Conservation (phyloP, 768 basidiomycete species). For the Termitomyces sp. region DNA sequence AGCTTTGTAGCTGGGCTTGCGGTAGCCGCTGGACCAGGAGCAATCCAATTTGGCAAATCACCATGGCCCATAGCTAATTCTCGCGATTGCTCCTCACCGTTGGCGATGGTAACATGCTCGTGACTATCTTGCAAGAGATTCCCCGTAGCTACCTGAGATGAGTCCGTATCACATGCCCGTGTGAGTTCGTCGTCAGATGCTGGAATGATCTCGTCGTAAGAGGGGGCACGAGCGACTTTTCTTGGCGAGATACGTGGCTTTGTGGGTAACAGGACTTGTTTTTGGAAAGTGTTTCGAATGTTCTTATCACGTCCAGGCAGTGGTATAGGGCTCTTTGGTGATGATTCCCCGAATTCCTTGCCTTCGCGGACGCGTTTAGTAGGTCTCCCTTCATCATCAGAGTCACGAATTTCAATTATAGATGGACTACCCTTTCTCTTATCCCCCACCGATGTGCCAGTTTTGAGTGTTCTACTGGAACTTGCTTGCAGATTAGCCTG, state of each 20-base stretch:
- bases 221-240: conserved; percentile 19
- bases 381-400: conserved; percentile 10
- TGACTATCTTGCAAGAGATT: not conserved
- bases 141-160: not conserved
- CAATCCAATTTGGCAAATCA: not conserved
- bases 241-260: conserved; percentile 4
- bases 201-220: conserved; percentile 22
- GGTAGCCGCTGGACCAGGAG: not conserved
- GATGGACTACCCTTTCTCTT: conserved; percentile 7
- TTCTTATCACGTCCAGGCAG: conserved; percentile 5
- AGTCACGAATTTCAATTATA: conserved; percentile 4
- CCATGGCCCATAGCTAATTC: not conserved
- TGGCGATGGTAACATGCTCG: not conserved
- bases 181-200: conserved; percentile 30
- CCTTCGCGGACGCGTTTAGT: conserved; percentile 13
- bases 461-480: conserved; percentile 8
- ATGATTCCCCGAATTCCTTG: not conserved
- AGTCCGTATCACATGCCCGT: not conserved
- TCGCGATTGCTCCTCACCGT: not conserved
- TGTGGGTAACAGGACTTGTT: conserved; percentile 14
- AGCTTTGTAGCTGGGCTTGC: conserved; percentile 7
- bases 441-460: not conserved
- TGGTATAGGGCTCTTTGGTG: not conserved
- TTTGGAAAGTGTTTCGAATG: not conserved
- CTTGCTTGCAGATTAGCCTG: conserved; percentile 12